Evolutionary conservation across 2,329 filamentous ascomycete genomes (phyloP), one percentile per base, ranked within the genome.

Genomic region (Leptodontidium sp.): DNA sequence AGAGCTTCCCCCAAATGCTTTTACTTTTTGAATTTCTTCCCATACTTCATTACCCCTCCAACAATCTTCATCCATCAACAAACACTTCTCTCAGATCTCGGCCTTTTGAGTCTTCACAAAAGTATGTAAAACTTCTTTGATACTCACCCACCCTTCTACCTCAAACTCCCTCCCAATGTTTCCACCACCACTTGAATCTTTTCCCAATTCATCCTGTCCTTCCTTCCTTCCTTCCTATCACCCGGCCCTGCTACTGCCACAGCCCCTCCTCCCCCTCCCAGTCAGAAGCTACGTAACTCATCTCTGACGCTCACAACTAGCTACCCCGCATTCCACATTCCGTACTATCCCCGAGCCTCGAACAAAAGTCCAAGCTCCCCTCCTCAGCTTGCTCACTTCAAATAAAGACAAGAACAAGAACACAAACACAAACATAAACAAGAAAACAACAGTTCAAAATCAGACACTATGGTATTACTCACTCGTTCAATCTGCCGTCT

Each of bases 391-490:
- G 14, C 38, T 9, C 53, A 47, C 14, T 47, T 35, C 15, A 38
- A 15, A 59, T 52, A 57, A 43, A 15, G 1, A 47, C 11, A 40
- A 32, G 29, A 32, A 12, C 14, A 50, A 32, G 5, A 43, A 49
- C 29, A 32, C 29, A 52, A 57, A 43, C 35, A 53, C 47, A 15
- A 14, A 45, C 9, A 38, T 32, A 40, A 32, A 21, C 14, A 50
- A 32, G 5, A 43, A 49, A 50, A 38, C 50, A 38, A 8, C 29
- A 43, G 53, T 61, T 29, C 61, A 68, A 69, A 68, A 70, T 71
- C 67, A 71, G 11, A 82, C 82, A 86, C 75, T 81, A 86, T 86
- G 84, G 84, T 86, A 78, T 75, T 77, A 50, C 72, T 77, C 75
- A 75, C 74, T 74, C 76, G 75, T 63, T 75, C 76, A 40, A 70